Evolutionary conservation across 129 eudicot species (phyloP).

Genomic region (Flaveria brownii): DNA sequence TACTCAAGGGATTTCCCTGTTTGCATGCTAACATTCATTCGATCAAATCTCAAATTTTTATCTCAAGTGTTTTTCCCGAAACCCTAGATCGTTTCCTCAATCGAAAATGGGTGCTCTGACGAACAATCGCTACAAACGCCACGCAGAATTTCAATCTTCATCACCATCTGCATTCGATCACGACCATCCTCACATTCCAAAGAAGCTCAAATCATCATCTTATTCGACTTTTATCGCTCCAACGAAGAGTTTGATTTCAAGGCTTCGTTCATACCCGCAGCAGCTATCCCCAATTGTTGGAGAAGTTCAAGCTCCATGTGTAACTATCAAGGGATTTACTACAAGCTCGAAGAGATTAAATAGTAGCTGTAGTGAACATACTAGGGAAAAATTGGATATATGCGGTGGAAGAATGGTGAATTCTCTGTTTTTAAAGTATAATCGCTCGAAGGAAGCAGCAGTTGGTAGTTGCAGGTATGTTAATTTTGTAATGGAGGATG

Average conservation of each 20-base stretch:
- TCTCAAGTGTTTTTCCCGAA: background rate
- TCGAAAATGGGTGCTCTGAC: conserved; percentile 54
- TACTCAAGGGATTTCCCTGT: background rate
- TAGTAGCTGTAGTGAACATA: background rate
- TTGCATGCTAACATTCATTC: conserved; percentile 22
- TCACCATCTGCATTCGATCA: conserved; percentile 14
- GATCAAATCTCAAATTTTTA: no score
- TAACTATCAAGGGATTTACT: conserved; percentile 23
- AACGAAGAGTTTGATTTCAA: conserved; percentile 18
- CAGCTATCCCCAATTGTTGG: conserved; percentile 30
- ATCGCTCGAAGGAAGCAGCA: conserved; percentile 12
- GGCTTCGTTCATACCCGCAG: conserved; percentile 43
- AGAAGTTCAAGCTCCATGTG: conserved; percentile 60
- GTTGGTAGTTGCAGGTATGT: conserved; percentile 19
- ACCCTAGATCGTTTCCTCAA: conserved; percentile 22
- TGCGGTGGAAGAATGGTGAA: background rate
- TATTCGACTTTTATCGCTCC: background rate
- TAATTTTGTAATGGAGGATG: conserved; percentile 12
- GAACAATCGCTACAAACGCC: conserved; percentile 45
- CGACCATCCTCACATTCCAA: conserved; percentile 34
- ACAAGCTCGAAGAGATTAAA: background rate
- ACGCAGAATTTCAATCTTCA: conserved; percentile 11
- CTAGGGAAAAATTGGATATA: conserved; percentile 26
- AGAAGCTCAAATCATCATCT: conserved; percentile 40
- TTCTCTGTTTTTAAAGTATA: background rate